phyloP scores from a whole-genome alignment of 495 filamentous ascomycete species.

The Aspergillus baeticus region DNA sequence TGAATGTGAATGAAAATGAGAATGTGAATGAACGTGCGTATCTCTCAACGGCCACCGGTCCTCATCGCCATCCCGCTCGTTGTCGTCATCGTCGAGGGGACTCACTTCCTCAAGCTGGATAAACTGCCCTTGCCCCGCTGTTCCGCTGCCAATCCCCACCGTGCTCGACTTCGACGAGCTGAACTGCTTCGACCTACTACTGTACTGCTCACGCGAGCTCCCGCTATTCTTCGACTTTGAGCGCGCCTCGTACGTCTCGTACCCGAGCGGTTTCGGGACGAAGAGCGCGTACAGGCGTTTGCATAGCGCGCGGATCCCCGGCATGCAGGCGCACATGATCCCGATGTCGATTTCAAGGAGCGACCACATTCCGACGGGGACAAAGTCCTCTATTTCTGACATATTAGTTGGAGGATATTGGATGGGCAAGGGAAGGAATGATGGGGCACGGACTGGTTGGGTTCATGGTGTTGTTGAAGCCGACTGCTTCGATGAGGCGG shows the following conservation, averaged over 20 bases:
- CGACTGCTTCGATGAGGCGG: slow-evolving; percentile 15
- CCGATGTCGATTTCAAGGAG: slow-evolving; percentile 23
- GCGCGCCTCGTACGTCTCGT: neutral
- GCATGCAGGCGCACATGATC: slow-evolving; percentile 22
- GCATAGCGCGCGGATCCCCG: slow-evolving; percentile 15
- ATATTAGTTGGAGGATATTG: neutral
- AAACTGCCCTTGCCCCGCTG: neutral
- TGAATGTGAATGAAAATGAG: too few relatives aligned
- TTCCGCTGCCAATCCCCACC: too few relatives aligned
- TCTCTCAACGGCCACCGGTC: too few relatives aligned
- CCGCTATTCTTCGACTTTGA: neutral
- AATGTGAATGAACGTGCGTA: too few relatives aligned
- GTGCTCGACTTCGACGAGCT: too few relatives aligned
- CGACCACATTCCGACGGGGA: slow-evolving; percentile 18
- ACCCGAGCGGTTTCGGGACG: neutral
- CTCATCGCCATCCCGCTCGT: too few relatives aligned
- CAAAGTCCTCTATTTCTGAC: slow-evolving; percentile 21
- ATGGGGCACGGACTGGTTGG: slow-evolving; percentile 16
- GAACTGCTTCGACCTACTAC: too few relatives aligned
- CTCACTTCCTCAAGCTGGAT: neutral
- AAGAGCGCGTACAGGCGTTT: neutral
- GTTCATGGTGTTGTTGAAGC: slow-evolving; percentile 19
- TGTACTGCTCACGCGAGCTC: neutral
- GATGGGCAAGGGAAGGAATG: neutral
- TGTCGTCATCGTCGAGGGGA: neutral